Evolutionary conservation across 257 asterid species (phyloP), one percentile per base, ranked within the genome.

Genomic region (Linderniella brevidens): DNA sequence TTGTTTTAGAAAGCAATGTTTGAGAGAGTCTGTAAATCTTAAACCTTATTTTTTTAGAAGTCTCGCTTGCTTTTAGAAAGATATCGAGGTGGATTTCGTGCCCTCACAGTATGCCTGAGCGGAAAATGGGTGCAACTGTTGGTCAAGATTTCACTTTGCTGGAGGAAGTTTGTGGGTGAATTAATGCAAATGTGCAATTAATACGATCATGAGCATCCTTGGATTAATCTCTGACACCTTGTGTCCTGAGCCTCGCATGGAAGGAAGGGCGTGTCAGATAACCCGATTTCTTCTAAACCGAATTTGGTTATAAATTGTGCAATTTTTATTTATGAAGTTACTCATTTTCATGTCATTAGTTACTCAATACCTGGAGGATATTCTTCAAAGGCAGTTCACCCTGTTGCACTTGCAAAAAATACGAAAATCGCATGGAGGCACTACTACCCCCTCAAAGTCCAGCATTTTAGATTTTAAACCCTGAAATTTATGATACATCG

Each of bases 91-190:
- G 32, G 6, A 6, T 87, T 59, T 87, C 97, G 8, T 87, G 97
- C 46, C 97, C 97, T 12, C 97, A 87, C 55, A 94, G 97, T 55
- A 87, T 87, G 97, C 97, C 97, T 0, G 97, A 87, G 69, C 80
- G 97, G 19, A 77, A 71, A 66, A 87, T 87, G 97, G 97, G 97
- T 45, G 97, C 97, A 58, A 94, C 97, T 0, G 92, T 82, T 58
- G 97, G 97, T 25, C 97, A 87, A 72, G 95, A n/a, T 59, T 87
- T 95, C 65, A 83, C 61, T 0, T 68, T 87, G 57, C 54, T 87
- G 71, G 97, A 83, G 65, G 97, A 87, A 61, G 80, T 87, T 17
- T 75, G 92, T 46, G 93, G 88, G 41, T 87, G 95, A 94, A 68
- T 82, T 45, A 87, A 82, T 65, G 97, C 72, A 10, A 77, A 77